These are phyloP conservation scores for Fusarium musae DNA, from an alignment of 2,329 filamentous ascomycete genomes.

Conservation along the genomic window DNA sequence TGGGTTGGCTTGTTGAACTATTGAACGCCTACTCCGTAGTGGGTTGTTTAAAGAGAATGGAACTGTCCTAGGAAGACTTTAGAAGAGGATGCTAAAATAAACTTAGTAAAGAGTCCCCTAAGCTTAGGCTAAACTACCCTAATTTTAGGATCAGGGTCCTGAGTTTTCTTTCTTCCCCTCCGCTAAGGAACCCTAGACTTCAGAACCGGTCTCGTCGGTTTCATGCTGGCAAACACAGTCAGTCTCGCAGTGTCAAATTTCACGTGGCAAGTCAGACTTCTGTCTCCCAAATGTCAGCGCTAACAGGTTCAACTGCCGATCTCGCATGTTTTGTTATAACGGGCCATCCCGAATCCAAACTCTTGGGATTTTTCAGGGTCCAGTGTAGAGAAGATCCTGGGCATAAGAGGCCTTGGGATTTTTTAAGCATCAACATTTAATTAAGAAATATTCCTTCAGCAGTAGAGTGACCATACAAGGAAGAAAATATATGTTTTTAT, in stretches of 20 bases:
- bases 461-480: background rate
- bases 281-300: background rate
- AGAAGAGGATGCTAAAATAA: background rate
- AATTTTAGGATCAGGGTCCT: too few relatives aligned
- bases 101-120: accelerated
- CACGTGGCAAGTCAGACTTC: background rate
- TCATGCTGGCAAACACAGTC: too few relatives aligned
- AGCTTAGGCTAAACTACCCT: too few relatives aligned
- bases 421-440: background rate
- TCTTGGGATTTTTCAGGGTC: background rate
- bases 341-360: background rate
- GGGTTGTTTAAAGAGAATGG: background rate
- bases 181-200: too few relatives aligned
- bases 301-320: background rate
- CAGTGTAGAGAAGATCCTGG: too few relatives aligned
- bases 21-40: slow-evolving; percentile 1
- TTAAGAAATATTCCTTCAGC: background rate
- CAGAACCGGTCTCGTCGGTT: too few relatives aligned
- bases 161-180: too few relatives aligned
- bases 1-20: slow-evolving; percentile 5
- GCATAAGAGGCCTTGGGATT: background rate
- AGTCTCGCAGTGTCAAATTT: background rate
- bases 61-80: background rate
- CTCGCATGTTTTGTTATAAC: background rate
- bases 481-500: background rate